phyloP scores from a whole-genome alignment of 1,284 basidiomycete genomes.

The Cutaneotrichosporon curvatum region DNA sequence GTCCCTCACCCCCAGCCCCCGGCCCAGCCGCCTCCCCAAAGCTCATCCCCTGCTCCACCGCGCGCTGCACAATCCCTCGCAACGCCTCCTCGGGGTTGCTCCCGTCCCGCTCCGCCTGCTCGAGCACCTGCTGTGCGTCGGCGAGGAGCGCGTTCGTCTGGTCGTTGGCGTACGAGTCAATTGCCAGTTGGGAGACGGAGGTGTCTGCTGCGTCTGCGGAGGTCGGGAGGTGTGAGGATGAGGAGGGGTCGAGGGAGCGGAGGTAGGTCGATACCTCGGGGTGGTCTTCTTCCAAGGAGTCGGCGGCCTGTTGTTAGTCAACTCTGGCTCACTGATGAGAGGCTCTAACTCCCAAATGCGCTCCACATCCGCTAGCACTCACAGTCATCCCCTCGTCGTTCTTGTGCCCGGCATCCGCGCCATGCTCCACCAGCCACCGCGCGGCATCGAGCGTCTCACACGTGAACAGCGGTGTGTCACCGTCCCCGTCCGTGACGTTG shows the following conservation, averaged over 20 bases:
- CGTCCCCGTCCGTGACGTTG: slow-evolving; percentile 76
- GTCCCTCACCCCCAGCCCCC: neutral
- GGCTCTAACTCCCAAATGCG: no score
- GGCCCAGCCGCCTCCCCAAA: slow-evolving; percentile 16
- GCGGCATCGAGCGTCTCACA: slow-evolving; percentile 76
- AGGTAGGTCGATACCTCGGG: slow-evolving; percentile 69
- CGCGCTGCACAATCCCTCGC: slow-evolving; percentile 37
- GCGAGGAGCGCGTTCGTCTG: slow-evolving; percentile 63
- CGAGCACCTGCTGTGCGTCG: slow-evolving; percentile 55
- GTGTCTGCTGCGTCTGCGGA: slow-evolving; percentile 3
- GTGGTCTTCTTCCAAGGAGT: slow-evolving; percentile 68
- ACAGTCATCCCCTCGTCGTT: slow-evolving; percentile 75
- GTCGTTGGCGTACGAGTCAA: slow-evolving; percentile 60
- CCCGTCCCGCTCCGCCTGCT: slow-evolving; percentile 36
- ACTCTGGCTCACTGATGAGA: neutral
- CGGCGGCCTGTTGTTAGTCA: slow-evolving; percentile 59
- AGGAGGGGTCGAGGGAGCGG: slow-evolving; percentile 44
- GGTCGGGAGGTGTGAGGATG: neutral
- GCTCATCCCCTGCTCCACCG: slow-evolving; percentile 33
- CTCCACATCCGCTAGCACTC: slow-evolving; percentile 30
- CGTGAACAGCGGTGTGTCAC: slow-evolving; percentile 86
- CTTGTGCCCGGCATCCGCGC: slow-evolving; percentile 58
- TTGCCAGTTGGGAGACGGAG: slow-evolving; percentile 59
- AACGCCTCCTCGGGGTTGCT: slow-evolving; percentile 39
- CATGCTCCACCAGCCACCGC: slow-evolving; percentile 67